Conservation (phyloP, 768 basidiomycete species). For the Paxillus ammoniavirescens region DNA sequence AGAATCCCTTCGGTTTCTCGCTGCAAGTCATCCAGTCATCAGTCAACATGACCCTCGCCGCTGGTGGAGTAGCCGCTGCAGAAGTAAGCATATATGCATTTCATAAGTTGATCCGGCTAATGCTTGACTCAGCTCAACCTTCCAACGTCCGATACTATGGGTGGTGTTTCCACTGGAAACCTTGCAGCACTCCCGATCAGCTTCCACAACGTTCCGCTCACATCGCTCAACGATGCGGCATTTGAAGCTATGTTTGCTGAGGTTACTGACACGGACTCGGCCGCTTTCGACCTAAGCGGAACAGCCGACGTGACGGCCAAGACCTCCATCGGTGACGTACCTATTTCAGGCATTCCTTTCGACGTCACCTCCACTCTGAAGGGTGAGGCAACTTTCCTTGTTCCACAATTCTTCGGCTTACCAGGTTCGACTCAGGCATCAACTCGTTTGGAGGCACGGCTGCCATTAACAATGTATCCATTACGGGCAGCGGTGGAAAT, state of each 20-base stretch:
- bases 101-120: neutral
- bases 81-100: slow-evolving; percentile 36
- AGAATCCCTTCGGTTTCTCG: slow-evolving; percentile 77
- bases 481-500: slow-evolving; percentile 62
- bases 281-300: slow-evolving; percentile 53
- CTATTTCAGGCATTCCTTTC: slow-evolving; percentile 63
- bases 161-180: slow-evolving; percentile 71
- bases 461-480: slow-evolving; percentile 51
- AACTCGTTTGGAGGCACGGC: slow-evolving; percentile 56
- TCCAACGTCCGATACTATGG: slow-evolving; percentile 46
- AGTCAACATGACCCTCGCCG: slow-evolving; percentile 52
- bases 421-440: slow-evolving; percentile 41
- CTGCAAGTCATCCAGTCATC: slow-evolving; percentile 59
- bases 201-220: slow-evolving; percentile 56
- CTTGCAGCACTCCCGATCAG: slow-evolving; percentile 55
- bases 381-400: slow-evolving; percentile 33
- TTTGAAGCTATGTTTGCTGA: slow-evolving; percentile 58
- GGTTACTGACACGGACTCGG: slow-evolving; percentile 48
- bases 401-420: neutral
- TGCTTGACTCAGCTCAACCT: slow-evolving; percentile 42
- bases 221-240: slow-evolving; percentile 50
- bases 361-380: slow-evolving; percentile 54
- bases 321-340: slow-evolving; percentile 64
- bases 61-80: slow-evolving; percentile 50
- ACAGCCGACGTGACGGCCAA: slow-evolving; percentile 56